These are phyloP conservation scores for Pleurotus citrinopileatus DNA, from an alignment of 768 basidiomycete genomes.

Conservation along the genomic window DNA sequence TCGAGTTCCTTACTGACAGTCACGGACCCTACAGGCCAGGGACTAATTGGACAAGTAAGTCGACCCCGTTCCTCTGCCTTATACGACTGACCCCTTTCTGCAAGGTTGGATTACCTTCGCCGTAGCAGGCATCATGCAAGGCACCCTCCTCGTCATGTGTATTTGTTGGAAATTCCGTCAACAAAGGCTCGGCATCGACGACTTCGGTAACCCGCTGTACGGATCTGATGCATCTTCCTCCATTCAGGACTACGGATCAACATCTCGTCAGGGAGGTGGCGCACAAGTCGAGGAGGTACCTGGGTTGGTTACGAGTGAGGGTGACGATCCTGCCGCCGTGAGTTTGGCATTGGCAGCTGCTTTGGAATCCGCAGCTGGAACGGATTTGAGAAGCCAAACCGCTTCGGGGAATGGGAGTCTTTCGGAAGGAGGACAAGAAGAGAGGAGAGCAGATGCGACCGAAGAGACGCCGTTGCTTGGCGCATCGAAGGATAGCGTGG, in stretches of 20 bases:
- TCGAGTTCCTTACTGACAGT: slow-evolving; percentile 1
- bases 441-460: neutral
- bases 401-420: neutral
- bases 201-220: slow-evolving; percentile 67
- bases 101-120: slow-evolving; percentile 80
- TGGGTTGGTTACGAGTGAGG: slow-evolving; percentile 20
- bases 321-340: slow-evolving; percentile 20
- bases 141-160: slow-evolving; percentile 79
- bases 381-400: slow-evolving; percentile 18
- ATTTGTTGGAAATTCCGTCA: slow-evolving; percentile 83
- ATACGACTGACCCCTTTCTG: neutral
- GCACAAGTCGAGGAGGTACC: slow-evolving; percentile 16
- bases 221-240: neutral
- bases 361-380: slow-evolving; percentile 20
- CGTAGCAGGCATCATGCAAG: slow-evolving; percentile 83
- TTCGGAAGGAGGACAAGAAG: neutral
- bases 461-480: slow-evolving; percentile 22
- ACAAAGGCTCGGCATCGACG: slow-evolving; percentile 70
- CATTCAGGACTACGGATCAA: neutral
- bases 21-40: slow-evolving; percentile 61
- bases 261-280: neutral
- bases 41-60: slow-evolving; percentile 81
- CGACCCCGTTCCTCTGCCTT: neutral
- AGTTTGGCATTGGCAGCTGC: slow-evolving; percentile 21
- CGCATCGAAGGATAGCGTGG: slow-evolving; percentile 8